phyloP scores from a whole-genome alignment of 805 yeast species.

The Ogataea glucozyma region DNA sequence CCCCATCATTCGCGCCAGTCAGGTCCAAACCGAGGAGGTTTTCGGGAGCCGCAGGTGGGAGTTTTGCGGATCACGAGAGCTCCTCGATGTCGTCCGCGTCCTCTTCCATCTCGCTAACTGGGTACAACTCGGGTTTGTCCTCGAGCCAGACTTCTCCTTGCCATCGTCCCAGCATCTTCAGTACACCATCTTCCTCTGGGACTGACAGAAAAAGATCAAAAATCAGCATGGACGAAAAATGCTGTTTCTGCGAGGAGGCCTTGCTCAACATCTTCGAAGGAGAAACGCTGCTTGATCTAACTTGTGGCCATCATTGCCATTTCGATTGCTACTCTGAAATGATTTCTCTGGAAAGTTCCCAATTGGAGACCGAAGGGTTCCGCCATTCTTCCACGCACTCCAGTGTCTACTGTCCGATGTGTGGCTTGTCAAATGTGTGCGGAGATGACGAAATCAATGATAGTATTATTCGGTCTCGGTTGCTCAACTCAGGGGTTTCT shows the following conservation, averaged over 20 bases:
- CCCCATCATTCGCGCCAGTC: constrained; percentile 13
- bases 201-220: constrained; percentile 11
- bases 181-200: constrained; percentile 10
- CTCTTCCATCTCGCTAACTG: constrained; percentile 13
- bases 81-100: constrained; percentile 16
- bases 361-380: not conserved
- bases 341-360: constrained; percentile 15
- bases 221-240: constrained; percentile 23
- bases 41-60: not conserved
- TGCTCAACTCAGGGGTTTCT: constrained; percentile 8
- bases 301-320: constrained; percentile 48
- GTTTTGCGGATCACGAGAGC: constrained; percentile 9
- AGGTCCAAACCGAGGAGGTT: not conserved
- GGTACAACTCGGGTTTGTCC: constrained; percentile 15
- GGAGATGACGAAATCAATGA: constrained; percentile 21
- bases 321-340: constrained; percentile 42
- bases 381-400: constrained; percentile 1
- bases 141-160: constrained; percentile 19
- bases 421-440: constrained; percentile 18
- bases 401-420: constrained; percentile 21
- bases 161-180: constrained; percentile 13
- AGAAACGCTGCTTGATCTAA: constrained; percentile 43
- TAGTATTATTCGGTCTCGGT: constrained; percentile 15
- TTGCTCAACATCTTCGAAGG: constrained; percentile 41
- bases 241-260: constrained; percentile 48